Percentiles rank a stretch among this genome's conserved stretches.
These are phyloP conservation scores for Verticillium longisporum DNA, from an alignment of 2,329 filamentous ascomycete species.

Conservation along the genomic window DNA sequence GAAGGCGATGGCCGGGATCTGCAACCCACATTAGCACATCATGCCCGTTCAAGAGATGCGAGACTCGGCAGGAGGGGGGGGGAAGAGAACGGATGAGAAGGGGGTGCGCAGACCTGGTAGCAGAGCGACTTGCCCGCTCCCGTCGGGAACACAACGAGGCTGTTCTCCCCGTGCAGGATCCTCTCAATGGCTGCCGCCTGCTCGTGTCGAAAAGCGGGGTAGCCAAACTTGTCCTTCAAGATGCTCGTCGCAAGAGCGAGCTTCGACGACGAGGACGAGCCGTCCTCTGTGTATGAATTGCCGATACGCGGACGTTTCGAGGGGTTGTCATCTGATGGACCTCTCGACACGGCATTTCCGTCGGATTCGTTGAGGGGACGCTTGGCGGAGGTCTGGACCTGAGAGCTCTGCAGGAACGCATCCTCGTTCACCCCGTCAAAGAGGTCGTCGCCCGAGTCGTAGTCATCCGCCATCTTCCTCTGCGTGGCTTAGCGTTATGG, in stretches of 20 bases:
- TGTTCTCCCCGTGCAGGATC: slow-evolving; percentile 30
- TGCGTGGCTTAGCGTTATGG: background rate
- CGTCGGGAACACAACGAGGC: slow-evolving; percentile 38
- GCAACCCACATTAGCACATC: background rate
- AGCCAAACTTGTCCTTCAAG: slow-evolving; percentile 30
- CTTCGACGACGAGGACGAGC: background rate
- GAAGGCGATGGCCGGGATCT: slow-evolving; percentile 42
- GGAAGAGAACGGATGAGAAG: background rate
- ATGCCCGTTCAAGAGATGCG: too few species aligned
- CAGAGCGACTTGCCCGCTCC: slow-evolving; percentile 44
- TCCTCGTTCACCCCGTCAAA: slow-evolving; percentile 13
- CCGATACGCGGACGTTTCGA: background rate
- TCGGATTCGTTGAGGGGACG: background rate
- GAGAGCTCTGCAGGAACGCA: slow-evolving; percentile 6
- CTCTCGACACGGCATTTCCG: background rate
- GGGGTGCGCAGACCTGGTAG: slow-evolving; percentile 31
- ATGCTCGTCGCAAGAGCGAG: slow-evolving; percentile 18
- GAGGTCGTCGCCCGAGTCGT: slow-evolving; percentile 19
- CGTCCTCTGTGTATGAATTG: background rate
- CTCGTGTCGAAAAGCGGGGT: slow-evolving; percentile 33
- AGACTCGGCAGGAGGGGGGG: too few species aligned
- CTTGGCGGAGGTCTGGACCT: background rate
- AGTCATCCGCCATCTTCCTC: slow-evolving; percentile 8
- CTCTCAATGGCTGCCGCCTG: slow-evolving; percentile 33
- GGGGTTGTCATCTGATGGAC: background rate